These are phyloP conservation scores for Backusella luteola DNA, from an alignment of 192 early-diverging fungal genomes.

Conservation along the genomic window DNA sequence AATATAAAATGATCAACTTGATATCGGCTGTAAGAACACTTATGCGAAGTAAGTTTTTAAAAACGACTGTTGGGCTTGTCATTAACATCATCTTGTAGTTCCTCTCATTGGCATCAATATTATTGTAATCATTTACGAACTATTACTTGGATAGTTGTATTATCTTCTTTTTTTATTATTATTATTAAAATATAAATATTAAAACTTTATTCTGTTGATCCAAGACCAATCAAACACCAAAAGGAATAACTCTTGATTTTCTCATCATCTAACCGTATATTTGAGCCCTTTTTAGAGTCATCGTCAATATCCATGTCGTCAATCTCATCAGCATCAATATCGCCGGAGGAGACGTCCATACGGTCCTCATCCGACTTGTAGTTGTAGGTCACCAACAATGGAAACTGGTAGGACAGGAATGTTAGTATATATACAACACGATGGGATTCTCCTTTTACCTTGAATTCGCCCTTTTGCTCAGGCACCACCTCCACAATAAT, in stretches of 20 bases:
- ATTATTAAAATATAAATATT: not conserved
- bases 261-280: slow-evolving; percentile 34
- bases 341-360: slow-evolving; percentile 34
- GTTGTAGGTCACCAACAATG: slow-evolving; percentile 55
- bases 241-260: slow-evolving; percentile 51
- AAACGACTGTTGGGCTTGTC: too few species aligned
- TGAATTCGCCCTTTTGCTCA: slow-evolving; percentile 46
- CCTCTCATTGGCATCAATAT: slow-evolving; percentile 81
- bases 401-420: slow-evolving; percentile 42
- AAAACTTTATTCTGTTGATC: slow-evolving; percentile 18
- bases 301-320: slow-evolving; percentile 29
- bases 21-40: slow-evolving; percentile 90
- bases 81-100: slow-evolving; percentile 42
- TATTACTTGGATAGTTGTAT: slow-evolving; percentile 68
- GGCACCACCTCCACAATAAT: slow-evolving; percentile 61
- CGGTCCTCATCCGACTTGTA: slow-evolving; percentile 44
- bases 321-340: slow-evolving; percentile 38
- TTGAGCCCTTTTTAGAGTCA: slow-evolving; percentile 27
- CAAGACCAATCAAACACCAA: slow-evolving; percentile 62
- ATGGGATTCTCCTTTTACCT: slow-evolving; percentile 33
- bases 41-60: slow-evolving; percentile 67
- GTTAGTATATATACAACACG: not conserved
- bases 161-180: not conserved
- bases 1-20: slow-evolving; percentile 79
- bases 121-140: slow-evolving; percentile 77